Conservation (phyloP, 352 stramenopile species). For the Globisporangium nunn region DNA sequence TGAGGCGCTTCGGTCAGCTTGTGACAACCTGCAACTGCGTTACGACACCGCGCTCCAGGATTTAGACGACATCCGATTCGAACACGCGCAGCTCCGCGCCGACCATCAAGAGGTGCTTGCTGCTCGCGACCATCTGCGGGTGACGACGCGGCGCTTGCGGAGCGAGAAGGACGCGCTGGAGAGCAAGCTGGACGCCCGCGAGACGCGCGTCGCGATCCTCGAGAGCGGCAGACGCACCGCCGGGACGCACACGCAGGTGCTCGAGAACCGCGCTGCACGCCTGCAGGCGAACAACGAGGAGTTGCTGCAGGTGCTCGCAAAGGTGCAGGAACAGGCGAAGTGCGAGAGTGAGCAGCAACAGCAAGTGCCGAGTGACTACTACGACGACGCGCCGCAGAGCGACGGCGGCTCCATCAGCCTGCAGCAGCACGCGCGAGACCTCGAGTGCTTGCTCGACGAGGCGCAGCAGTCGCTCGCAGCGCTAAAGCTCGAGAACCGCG, state of each 20-base stretch:
- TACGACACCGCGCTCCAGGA: not conserved
- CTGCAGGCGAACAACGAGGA: slow-evolving; percentile 11
- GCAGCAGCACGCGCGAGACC: slow-evolving; percentile 9
- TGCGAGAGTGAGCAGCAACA: not conserved
- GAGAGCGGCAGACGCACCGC: slow-evolving; percentile 4
- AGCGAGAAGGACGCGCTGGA: slow-evolving; percentile 11
- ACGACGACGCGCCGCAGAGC: slow-evolving; percentile 1
- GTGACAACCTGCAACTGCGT: slow-evolving; percentile 11
- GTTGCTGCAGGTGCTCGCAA: slow-evolving; percentile 1
- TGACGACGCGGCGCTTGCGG: slow-evolving; percentile 10
- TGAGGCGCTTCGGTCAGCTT: slow-evolving; percentile 18
- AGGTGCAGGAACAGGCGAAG: not conserved
- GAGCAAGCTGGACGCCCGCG: slow-evolving; percentile 8
- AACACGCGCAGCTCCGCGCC: slow-evolving; percentile 15
- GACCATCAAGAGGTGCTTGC: slow-evolving; percentile 2
- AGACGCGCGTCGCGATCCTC: slow-evolving; percentile 1
- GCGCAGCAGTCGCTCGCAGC: slow-evolving; percentile 21
- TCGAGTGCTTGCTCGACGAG: slow-evolving; percentile 28
- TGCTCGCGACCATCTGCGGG: slow-evolving; percentile 5
- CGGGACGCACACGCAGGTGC: slow-evolving; percentile 7
- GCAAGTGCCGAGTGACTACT: not conserved
- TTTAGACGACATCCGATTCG: slow-evolving; percentile 15
- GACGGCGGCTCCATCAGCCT: not conserved
- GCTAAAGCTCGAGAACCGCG: slow-evolving; percentile 30
- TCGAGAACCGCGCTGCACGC: slow-evolving; percentile 12